Evolutionary conservation across 176 grass and related monocot species (phyloP).

Genomic region (Zea mays): DNA sequence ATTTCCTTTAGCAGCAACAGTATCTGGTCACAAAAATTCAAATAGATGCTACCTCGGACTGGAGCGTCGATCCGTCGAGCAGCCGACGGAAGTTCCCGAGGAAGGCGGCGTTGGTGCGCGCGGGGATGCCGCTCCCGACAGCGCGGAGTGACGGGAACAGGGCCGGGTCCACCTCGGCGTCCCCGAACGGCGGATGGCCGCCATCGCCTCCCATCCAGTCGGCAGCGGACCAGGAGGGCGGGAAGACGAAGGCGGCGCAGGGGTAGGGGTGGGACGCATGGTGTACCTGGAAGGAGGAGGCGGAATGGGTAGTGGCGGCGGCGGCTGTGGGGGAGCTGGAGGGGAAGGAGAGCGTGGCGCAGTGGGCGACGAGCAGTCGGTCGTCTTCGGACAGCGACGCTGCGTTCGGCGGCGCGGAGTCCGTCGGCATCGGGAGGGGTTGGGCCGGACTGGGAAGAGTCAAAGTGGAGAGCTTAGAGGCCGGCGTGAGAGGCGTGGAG

Average conservation of each 20-base stretch:
- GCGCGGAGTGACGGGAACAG: slow-evolving; percentile 78
- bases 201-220: slow-evolving; percentile 46
- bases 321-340: not conserved
- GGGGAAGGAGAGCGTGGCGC: slow-evolving; percentile 41
- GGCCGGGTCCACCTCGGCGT: slow-evolving; percentile 61
- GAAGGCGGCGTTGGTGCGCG: slow-evolving; percentile 66
- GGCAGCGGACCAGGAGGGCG: slow-evolving; percentile 64
- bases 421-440: slow-evolving; percentile 38
- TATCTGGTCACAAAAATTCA: not conserved
- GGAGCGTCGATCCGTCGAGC: slow-evolving; percentile 48
- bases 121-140: slow-evolving; percentile 64
- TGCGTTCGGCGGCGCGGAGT: slow-evolving; percentile 26
- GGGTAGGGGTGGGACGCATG: slow-evolving; percentile 55
- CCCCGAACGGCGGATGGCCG: slow-evolving; percentile 57
- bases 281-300: slow-evolving; percentile 59
- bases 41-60: slow-evolving; percentile 47
- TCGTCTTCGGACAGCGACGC: slow-evolving; percentile 52
- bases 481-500: too few relatives aligned
- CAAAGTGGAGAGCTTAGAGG: not conserved
- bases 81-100: slow-evolving; percentile 57
- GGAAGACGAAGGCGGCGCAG: slow-evolving; percentile 66
- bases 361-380: slow-evolving; percentile 53
- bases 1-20: not conserved
- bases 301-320: slow-evolving; percentile 2
- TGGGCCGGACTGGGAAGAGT: not conserved